Evolutionary conservation across 768 basidiomycete species (phyloP), one percentile per base, ranked within the genome.

Genomic region (Termitomyces sp.): DNA sequence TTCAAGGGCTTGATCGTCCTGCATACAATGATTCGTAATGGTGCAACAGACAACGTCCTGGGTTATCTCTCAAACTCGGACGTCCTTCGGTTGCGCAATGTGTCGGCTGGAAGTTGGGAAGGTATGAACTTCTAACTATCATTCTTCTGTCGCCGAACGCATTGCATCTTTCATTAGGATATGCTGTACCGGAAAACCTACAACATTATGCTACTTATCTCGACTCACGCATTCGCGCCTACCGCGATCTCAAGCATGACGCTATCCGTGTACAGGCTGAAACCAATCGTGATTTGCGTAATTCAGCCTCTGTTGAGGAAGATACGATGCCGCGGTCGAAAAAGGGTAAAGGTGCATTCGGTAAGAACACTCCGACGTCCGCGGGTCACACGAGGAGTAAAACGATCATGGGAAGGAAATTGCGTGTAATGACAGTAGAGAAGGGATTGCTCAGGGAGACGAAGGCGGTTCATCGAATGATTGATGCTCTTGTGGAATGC

Each of bases 1-100:
- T 98, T 98, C 83, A 99, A 99, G 67, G 94, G 94, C 0, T 76
- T 98, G 61, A 88, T 99, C 63, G 92, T 96, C 3, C 76, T 98
- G 7, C 97, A 99, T 68, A 92, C 87, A 31, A 94, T 99, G 91
- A 91, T 98, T 67, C 85, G 97, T 25, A 93, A 91, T 57, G 97
- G 97, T n/a, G 81, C 91, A 2, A 97, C 95, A 6, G 94, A 98
- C 75, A 92, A 94, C 66, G 83, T 98, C 12, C 80, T 98, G 18
- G 76, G 82, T 12, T 88, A 94, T 70, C 81, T 98, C 36, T 86
- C 91, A 5, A 81, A 86, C 32, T 80, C 85, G 2, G 91, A 96
- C 61, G 78, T 92, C n/a, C 73, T 98, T 32, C 81, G 86, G 53
- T 72, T 98, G 53, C 80, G 83, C 54, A 92, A 94, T 60, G 87